phyloP scores from a whole-genome alignment of 805 yeast species.

The Kregervanrija delftensis region DNA sequence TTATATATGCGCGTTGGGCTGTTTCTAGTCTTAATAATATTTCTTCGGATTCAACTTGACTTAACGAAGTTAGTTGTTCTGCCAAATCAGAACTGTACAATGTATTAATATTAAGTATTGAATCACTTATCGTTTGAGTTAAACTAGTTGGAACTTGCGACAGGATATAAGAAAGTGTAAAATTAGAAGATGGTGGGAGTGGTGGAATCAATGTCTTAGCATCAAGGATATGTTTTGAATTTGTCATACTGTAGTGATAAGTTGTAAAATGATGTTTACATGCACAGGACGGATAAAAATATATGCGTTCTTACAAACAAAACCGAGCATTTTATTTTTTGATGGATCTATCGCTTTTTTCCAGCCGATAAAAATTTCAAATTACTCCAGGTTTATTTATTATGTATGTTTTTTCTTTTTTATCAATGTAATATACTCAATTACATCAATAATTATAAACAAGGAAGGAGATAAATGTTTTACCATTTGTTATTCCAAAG shows the following conservation, averaged over 20 bases:
- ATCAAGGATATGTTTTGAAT: no score
- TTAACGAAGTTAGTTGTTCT: slow-evolving; percentile 18
- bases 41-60: slow-evolving; percentile 18
- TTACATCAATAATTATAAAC: background rate
- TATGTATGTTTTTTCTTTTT: background rate
- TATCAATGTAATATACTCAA: background rate
- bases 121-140: slow-evolving; percentile 14
- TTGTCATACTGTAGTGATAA: no score
- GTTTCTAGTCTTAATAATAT: slow-evolving; percentile 15
- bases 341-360: no score
- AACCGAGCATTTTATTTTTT: no score
- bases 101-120: slow-evolving; percentile 15
- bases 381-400: background rate
- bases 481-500: background rate
- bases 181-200: background rate
- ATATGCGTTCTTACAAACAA: no score
- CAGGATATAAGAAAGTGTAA: slow-evolving; percentile 6
- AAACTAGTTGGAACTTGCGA: slow-evolving; percentile 1
- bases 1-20: slow-evolving; percentile 9
- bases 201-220: slow-evolving; percentile 4
- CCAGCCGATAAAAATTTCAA: no score
- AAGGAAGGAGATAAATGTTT: background rate
- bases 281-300: no score
- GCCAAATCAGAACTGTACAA: slow-evolving; percentile 25
- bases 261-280: no score